A percentile compares a stretch with the other conserved stretches of the same genome.
phyloP scores from a whole-genome alignment of 371 early-diverging fungal species.

The Smittium culicis region DNA sequence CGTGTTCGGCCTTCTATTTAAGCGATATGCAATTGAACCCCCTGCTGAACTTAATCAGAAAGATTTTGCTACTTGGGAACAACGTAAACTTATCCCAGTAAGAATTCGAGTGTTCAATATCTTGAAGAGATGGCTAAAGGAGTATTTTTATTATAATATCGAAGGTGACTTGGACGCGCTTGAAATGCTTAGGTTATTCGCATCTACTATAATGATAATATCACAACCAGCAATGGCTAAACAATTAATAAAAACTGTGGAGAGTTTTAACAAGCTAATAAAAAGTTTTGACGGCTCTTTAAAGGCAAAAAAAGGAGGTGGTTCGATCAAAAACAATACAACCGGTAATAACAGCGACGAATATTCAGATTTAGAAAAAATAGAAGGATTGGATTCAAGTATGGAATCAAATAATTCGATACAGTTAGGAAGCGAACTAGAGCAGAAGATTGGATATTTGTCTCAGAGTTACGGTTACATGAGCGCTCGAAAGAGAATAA shows the following conservation, averaged over 20 bases:
- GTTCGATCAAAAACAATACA: background rate
- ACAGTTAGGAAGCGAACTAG: background rate
- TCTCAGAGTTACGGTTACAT: background rate
- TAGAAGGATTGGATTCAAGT: background rate
- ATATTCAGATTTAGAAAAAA: background rate
- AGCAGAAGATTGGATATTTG: background rate
- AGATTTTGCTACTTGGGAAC: constrained; percentile 63
- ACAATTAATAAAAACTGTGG: constrained; percentile 50
- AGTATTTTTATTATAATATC: constrained; percentile 64
- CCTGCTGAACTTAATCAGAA: constrained; percentile 49
- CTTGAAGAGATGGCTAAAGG: constrained; percentile 82
- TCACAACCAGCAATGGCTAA: constrained; percentile 53
- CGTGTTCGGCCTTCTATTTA: constrained; percentile 52
- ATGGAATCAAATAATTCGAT: background rate
- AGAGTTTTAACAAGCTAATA: constrained; percentile 36
- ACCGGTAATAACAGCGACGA: background rate
- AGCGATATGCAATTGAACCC: constrained; percentile 53
- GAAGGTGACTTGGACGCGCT: constrained; percentile 44
- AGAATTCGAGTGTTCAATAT: constrained; percentile 82
- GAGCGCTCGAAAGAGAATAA: background rate
- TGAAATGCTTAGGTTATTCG: constrained; percentile 60
- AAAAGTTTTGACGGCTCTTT: background rate
- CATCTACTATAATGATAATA: constrained; percentile 56
- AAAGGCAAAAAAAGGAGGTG: background rate
- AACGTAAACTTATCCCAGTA: constrained; percentile 71